These are phyloP conservation scores for Wickerhamiella alocasiicola DNA, from an alignment of 805 yeast genomes.

Conservation along the genomic window DNA sequence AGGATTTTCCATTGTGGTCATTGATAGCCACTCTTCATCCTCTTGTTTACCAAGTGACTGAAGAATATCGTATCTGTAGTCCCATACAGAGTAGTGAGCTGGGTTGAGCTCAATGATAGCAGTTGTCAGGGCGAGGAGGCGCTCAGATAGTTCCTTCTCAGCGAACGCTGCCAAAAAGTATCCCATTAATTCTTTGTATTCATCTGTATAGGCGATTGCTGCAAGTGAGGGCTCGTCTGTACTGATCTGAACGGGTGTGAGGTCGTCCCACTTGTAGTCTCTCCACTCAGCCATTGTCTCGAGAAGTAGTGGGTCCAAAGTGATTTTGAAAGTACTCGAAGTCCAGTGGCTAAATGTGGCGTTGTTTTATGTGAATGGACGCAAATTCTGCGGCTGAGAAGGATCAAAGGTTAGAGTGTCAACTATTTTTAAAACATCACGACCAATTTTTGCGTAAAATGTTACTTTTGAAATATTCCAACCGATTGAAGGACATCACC, in stretches of 20 bases:
- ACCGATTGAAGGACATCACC: no score
- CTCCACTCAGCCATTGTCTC: no score
- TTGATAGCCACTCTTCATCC: slow-evolving; percentile 73
- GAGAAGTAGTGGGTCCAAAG: no score
- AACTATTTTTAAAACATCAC: no score
- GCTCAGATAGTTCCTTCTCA: slow-evolving; percentile 47
- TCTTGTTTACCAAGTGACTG: slow-evolving; percentile 24
- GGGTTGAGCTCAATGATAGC: slow-evolving; percentile 56
- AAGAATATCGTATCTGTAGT: slow-evolving; percentile 27
- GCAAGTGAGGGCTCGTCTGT: slow-evolving; percentile 26
- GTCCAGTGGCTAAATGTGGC: no score
- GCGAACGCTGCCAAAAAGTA: slow-evolving; percentile 47
- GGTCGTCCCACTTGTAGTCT: slow-evolving; percentile 27
- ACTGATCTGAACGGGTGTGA: slow-evolving; percentile 25
- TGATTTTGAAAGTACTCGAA: no score
- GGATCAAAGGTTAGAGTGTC: no score
- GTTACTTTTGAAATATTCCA: no score
- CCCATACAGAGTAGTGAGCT: slow-evolving; percentile 89
- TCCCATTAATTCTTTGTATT: slow-evolving; percentile 53
- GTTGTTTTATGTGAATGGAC: no score
- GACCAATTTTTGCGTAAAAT: no score
- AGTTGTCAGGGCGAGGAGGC: slow-evolving; percentile 60
- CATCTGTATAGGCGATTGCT: slow-evolving; percentile 48
- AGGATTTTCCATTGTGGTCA: slow-evolving; percentile 58
- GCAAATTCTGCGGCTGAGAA: no score